phyloP scores from a whole-genome alignment of 768 basidiomycete genomes.

The Roridomyces roridus region DNA sequence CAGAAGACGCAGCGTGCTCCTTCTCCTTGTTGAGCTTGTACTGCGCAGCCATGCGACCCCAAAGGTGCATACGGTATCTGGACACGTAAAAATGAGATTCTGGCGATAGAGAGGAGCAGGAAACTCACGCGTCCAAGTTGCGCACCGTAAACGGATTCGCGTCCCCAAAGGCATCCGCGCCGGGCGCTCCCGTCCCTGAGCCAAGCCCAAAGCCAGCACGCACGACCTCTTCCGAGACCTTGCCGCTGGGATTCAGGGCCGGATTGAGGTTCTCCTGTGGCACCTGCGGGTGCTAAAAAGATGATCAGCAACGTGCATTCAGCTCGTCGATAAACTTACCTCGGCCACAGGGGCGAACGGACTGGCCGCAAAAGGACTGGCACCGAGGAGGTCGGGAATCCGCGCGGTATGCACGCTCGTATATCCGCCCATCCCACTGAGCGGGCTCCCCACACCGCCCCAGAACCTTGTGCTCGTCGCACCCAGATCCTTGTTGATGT shows the following conservation, averaged over 20 bases:
- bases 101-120: slow-evolving; percentile 9
- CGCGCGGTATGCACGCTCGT: slow-evolving; percentile 88
- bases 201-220: slow-evolving; percentile 19
- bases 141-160: slow-evolving; percentile 87
- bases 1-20: background rate
- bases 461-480: slow-evolving; percentile 64
- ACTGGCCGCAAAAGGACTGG: slow-evolving; percentile 22
- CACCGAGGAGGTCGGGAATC: slow-evolving; percentile 66
- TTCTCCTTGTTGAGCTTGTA: slow-evolving; percentile 48
- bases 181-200: slow-evolving; percentile 8
- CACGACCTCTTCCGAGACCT: slow-evolving; percentile 19
- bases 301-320: background rate
- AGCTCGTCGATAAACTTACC: background rate
- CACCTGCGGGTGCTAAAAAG: background rate
- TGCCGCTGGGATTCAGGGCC: slow-evolving; percentile 51
- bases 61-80: slow-evolving; percentile 88
- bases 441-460: slow-evolving; percentile 63
- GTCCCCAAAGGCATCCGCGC: slow-evolving; percentile 74
- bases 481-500: slow-evolving; percentile 76
- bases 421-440: slow-evolving; percentile 60
- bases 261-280: slow-evolving; percentile 84
- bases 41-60: slow-evolving; percentile 89
- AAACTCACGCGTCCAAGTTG: slow-evolving; percentile 76
- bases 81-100: no score
- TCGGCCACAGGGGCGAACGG: slow-evolving; percentile 17